Conservation (phyloP, 2,329 filamentous ascomycete species). For the Curvularia sp. region DNA sequence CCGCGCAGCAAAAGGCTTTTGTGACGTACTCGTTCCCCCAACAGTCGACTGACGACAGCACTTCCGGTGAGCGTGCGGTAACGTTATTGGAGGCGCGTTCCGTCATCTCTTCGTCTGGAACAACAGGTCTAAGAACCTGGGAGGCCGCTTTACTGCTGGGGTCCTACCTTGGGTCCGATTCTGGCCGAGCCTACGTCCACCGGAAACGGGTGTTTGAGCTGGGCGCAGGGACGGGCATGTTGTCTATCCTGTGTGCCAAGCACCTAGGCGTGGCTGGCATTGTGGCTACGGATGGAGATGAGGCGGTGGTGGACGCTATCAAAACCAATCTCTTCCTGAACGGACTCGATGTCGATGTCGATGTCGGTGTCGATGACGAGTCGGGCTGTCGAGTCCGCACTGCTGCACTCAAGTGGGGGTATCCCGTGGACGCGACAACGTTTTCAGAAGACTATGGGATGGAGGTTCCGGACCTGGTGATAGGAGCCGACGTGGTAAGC, state of each 20-base stretch:
- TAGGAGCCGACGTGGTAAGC: conserved; percentile 74
- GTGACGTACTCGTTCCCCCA: conserved; percentile 69
- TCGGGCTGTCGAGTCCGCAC: conserved; percentile 50
- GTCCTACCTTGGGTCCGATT: conserved; percentile 63
- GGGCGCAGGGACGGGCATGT: conserved; percentile 77
- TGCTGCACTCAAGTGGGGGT: conserved; percentile 70
- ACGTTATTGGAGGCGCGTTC: conserved; percentile 73
- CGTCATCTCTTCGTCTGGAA: conserved; percentile 73
- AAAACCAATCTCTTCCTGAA: conserved; percentile 74
- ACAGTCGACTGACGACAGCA: conserved; percentile 24
- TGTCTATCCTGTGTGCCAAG: conserved; percentile 76
- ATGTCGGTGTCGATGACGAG: conserved; percentile 31
- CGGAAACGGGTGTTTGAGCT: conserved; percentile 72
- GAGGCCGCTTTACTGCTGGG: conserved; percentile 79
- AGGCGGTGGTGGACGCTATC: conserved; percentile 72
- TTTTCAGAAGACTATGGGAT: conserved; percentile 63
- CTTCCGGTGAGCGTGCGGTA: conserved; percentile 51
- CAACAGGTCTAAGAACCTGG: conserved; percentile 81
- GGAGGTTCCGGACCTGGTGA: conserved; percentile 64
- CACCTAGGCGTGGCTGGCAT: conserved; percentile 66
- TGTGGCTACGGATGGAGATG: conserved; percentile 76
- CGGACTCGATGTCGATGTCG: conserved; percentile 59
- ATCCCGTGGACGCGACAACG: conserved; percentile 62
- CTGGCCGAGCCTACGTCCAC: conserved; percentile 56
- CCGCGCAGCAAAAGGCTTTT: conserved; percentile 75